Evolutionary conservation across 2,329 filamentous ascomycete genomes (phyloP).

Genomic region (Diplodia mutila): DNA sequence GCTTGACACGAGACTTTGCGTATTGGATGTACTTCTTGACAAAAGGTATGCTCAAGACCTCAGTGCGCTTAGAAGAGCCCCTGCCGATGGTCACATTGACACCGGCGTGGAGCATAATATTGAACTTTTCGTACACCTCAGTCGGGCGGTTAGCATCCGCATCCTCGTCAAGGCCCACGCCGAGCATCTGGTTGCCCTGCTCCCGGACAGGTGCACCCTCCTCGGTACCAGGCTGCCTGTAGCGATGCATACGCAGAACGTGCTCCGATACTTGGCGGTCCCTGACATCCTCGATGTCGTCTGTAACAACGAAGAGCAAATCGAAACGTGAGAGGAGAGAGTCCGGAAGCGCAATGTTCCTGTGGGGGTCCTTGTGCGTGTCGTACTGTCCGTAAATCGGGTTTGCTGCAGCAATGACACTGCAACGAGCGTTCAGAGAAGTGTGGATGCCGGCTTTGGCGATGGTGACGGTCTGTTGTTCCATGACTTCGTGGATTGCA

Average conservation of each 20-base stretch:
- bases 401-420: constrained; percentile 94
- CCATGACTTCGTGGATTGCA: constrained; percentile 99
- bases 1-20: constrained; percentile 88
- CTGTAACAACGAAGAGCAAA: constrained; percentile 94
- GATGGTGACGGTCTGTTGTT: constrained; percentile 98
- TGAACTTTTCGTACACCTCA: constrained; percentile 94
- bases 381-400: constrained; percentile 99
- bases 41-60: constrained; percentile 94
- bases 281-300: constrained; percentile 93
- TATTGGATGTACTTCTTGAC: constrained; percentile 99
- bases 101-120: constrained; percentile 92
- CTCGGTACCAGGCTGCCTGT: constrained; percentile 88
- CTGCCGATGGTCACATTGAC: constrained; percentile 77
- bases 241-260: constrained; percentile 94
- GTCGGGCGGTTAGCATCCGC: constrained; percentile 76
- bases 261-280: constrained; percentile 94
- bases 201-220: constrained; percentile 95
- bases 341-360: constrained; percentile 96
- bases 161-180: constrained; percentile 80
- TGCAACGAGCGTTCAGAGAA: constrained; percentile 93
- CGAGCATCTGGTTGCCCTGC: constrained; percentile 78
- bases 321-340: constrained; percentile 98
- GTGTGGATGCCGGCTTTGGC: constrained; percentile 99
- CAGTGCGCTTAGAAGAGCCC: constrained; percentile 74
- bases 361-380: constrained; percentile 96